These are phyloP conservation scores for Drechslerella stenobrocha DNA, from an alignment of 2,329 filamentous ascomycete genomes.

Conservation along the genomic window DNA sequence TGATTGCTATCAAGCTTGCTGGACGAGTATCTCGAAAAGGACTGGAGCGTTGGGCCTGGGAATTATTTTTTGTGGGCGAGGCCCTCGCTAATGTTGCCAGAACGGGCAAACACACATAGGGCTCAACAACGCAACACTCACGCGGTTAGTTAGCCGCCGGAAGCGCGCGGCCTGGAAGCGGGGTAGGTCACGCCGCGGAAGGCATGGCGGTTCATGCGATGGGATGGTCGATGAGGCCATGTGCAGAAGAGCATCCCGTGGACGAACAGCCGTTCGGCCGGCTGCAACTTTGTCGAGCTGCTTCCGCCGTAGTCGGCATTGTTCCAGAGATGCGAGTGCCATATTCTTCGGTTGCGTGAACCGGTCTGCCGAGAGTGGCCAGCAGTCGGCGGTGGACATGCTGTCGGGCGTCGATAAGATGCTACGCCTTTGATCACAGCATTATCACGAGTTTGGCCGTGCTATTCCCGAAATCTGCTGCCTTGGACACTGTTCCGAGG, in stretches of 20 bases:
- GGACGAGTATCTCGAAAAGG: conserved; percentile 35
- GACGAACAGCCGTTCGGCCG: neutral
- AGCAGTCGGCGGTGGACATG: too few species aligned
- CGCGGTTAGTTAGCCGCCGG: conserved; percentile 11
- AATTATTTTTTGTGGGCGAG: conserved; percentile 48
- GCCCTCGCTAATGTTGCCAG: conserved; percentile 30
- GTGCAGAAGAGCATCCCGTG: conserved; percentile 19
- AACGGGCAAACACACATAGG: conserved; percentile 28
- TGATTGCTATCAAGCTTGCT: conserved; percentile 34
- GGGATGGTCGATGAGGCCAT: neutral
- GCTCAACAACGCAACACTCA: conserved; percentile 47
- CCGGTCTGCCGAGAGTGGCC: too few species aligned
- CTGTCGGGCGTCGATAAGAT: too few species aligned
- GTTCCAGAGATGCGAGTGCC: too few species aligned
- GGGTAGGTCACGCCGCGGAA: conserved; percentile 6
- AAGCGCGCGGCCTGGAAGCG: conserved; percentile 18
- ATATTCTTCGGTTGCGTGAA: too few species aligned
- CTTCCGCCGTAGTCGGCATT: too few species aligned
- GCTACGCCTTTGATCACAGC: conserved; percentile 25
- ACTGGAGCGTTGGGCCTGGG: conserved; percentile 14
- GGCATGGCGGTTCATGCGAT: too few species aligned
- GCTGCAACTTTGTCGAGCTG: too few species aligned
- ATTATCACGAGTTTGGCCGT: conserved; percentile 39
- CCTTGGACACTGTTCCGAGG: conserved; percentile 24
- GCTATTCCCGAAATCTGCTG: conserved; percentile 2